Percentiles rank a stretch among this genome's conserved stretches.
Evolutionary conservation across 805 yeast genomes (phyloP).

Genomic region (Candida takata): DNA sequence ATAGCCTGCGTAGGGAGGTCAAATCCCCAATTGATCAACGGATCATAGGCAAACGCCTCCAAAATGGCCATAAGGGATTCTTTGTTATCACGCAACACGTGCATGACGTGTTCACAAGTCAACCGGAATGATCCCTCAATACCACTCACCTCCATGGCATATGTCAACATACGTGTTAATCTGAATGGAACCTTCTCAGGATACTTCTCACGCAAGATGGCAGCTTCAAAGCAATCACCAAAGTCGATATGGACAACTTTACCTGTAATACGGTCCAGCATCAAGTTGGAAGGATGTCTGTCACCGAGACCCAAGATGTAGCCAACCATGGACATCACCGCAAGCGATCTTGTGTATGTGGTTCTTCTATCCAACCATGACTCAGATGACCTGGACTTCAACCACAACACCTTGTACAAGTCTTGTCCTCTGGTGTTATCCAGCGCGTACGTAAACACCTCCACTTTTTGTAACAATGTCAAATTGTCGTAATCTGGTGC

Average conservation of each 20-base stretch:
- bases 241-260: conserved; percentile 96
- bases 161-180: conserved; percentile 91
- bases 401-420: conserved; percentile 90
- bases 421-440: conserved; percentile 97
- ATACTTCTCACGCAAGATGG: conserved; percentile 89
- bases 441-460: conserved; percentile 91
- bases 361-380: conserved; percentile 98
- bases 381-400: conserved; percentile 91
- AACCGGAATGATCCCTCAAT: conserved; percentile 96
- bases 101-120: conserved; percentile 95
- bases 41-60: conserved; percentile 98
- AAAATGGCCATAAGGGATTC: conserved; percentile 96
- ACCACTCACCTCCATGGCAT: conserved; percentile 99
- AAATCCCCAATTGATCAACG: conserved; percentile 97
- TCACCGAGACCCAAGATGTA: conserved; percentile 95
- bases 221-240: conserved; percentile 99
- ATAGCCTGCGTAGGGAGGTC: conserved; percentile 81
- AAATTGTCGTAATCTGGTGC: conserved; percentile 90
- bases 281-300: conserved; percentile 93
- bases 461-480: conserved; percentile 87
- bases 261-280: conserved; percentile 92
- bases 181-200: conserved; percentile 98
- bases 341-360: conserved; percentile 89
- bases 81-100: conserved; percentile 85
- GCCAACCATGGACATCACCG: conserved; percentile 99